Conservation (phyloP, 129 eudicot genomes). For the Flaveria bidentis region DNA sequence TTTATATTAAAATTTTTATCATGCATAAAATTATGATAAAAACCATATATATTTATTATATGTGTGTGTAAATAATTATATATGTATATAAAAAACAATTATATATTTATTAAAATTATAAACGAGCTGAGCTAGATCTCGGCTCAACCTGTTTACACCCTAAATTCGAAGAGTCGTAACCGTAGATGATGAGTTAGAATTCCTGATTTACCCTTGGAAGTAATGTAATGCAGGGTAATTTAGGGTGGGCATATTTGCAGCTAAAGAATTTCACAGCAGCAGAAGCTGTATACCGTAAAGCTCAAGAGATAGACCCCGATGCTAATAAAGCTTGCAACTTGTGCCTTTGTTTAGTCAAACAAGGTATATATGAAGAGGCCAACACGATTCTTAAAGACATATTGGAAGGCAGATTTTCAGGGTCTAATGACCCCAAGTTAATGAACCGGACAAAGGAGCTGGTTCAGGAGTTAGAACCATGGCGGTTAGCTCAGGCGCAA, state of each 20-base stretch:
- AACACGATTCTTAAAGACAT: conserved; percentile 46
- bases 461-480: conserved; percentile 61
- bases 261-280: conserved; percentile 62
- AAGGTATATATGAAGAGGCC: conserved; percentile 50
- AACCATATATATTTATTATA: too few relatives aligned
- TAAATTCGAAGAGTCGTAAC: not conserved
- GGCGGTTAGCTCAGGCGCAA: conserved; percentile 28
- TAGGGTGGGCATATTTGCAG: conserved; percentile 93
- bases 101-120: too few relatives aligned
- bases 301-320: conserved; percentile 75
- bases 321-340: conserved; percentile 80
- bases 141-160: not conserved
- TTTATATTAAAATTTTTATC: too few relatives aligned
- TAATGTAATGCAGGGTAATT: conserved; percentile 58
- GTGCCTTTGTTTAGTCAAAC: conserved; percentile 66
- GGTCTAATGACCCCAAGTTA: conserved; percentile 63
- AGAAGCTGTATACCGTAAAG: conserved; percentile 68
- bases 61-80: too few relatives aligned
- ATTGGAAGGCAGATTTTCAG: conserved; percentile 49
- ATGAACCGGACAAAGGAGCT: conserved; percentile 54
- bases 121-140: not conserved
- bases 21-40: too few relatives aligned
- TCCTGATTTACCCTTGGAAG: conserved; percentile 16
- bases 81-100: too few relatives aligned
- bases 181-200: not conserved